Conservation (phyloP, 2,329 filamentous ascomycete genomes). For the Paracoccidioides brasiliensis region DNA sequence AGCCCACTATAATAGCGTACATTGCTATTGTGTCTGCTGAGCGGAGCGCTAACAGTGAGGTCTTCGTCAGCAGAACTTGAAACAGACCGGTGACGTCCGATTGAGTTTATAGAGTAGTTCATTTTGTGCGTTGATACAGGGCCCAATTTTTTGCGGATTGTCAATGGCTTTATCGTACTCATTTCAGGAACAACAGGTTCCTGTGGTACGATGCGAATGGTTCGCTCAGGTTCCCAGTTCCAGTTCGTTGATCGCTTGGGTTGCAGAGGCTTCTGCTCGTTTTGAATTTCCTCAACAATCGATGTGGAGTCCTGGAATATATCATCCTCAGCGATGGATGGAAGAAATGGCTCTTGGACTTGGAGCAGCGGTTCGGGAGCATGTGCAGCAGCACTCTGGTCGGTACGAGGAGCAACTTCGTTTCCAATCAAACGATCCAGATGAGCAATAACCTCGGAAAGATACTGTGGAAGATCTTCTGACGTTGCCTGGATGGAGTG, state of each 20-base stretch:
- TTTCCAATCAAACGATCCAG: conserved; percentile 45
- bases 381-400: conserved; percentile 34
- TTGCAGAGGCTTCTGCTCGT: not conserved
- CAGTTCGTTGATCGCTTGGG: not conserved
- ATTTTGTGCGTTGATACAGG: conserved; percentile 4
- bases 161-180: conserved; percentile 38
- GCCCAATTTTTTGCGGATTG: conserved; percentile 38
- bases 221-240: conserved; percentile 25
- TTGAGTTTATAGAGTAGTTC: conserved; percentile 7
- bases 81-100: not conserved
- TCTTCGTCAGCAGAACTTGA: not conserved
- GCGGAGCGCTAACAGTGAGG: not conserved
- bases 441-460: conserved; percentile 48
- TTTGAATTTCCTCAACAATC: conserved; percentile 2
- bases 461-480: conserved; percentile 35
- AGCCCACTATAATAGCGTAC: conserved; percentile 21
- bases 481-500: conserved; percentile 34
- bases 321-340: conserved; percentile 3
- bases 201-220: conserved; percentile 45
- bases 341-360: not conserved
- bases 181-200: conserved; percentile 34
- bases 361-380: conserved; percentile 27
- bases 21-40: conserved; percentile 2
- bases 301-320: conserved; percentile 10
- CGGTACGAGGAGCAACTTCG: conserved; percentile 14